Conservation (phyloP, 768 basidiomycete species). For the Pleurotus salmoneostramineus region DNA sequence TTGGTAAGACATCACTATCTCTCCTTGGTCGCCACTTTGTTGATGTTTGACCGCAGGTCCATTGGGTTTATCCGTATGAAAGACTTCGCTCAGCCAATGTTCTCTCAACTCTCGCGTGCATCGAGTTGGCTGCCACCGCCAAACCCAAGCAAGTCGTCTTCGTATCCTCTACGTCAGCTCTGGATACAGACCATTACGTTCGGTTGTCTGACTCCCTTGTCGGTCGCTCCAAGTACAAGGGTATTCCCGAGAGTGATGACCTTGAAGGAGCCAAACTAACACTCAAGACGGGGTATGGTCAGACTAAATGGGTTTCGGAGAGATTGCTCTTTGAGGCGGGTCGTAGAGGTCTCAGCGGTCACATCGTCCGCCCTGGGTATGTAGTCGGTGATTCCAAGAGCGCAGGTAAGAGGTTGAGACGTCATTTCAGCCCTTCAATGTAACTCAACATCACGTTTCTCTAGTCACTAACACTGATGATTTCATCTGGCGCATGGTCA, state of each 20-base stretch:
- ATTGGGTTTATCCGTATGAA: conserved; percentile 99
- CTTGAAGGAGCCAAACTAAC: conserved; percentile 76
- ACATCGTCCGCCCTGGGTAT: conserved; percentile 92
- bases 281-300: conserved; percentile 91
- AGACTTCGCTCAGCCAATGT: conserved; percentile 91
- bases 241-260: conserved; percentile 84
- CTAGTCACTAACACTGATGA: conserved; percentile 98
- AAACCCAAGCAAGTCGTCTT: conserved; percentile 84
- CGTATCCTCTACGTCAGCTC: conserved; percentile 92
- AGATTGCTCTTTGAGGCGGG: conserved; percentile 92
- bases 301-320: conserved; percentile 98
- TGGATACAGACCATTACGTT: conserved; percentile 91
- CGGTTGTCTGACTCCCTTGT: conserved; percentile 73
- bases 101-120: conserved; percentile 79
- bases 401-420: conserved; percentile 56
- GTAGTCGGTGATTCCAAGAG: conserved; percentile 89
- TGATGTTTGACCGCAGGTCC: conserved; percentile 54
- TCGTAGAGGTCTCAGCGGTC: conserved; percentile 75
- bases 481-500: conserved; percentile 97
- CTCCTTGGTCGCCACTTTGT: neutral
- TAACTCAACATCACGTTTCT: neutral
- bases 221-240: conserved; percentile 41
- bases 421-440: neutral
- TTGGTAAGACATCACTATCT: conserved; percentile 51
- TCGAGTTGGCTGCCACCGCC: conserved; percentile 70